Percentiles rank a stretch among this genome's conserved stretches.
phyloP scores from a whole-genome alignment of 805 yeast genomes.

The Schwanniomyces polymorphus region DNA sequence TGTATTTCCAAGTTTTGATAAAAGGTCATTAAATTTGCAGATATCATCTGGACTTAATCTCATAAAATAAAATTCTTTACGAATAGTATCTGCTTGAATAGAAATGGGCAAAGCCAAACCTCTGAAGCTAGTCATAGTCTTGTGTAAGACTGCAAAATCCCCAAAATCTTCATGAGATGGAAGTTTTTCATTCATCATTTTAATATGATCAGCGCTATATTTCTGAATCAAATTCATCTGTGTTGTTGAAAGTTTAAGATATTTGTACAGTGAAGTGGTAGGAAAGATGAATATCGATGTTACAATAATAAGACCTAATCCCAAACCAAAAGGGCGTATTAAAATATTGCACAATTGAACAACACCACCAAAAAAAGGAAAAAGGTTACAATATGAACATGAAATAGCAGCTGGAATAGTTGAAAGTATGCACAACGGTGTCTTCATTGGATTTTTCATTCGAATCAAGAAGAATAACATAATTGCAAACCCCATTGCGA shows the following conservation, averaged over 20 bases:
- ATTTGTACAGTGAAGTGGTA: conserved; percentile 17
- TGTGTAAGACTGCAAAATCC: conserved; percentile 18
- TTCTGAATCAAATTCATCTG: conserved; percentile 12
- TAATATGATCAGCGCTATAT: conserved; percentile 16
- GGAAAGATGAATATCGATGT: conserved; percentile 24
- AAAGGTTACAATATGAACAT: conserved; percentile 22
- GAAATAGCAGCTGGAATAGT: conserved; percentile 20
- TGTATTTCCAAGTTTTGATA: conserved; percentile 20
- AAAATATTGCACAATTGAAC: conserved; percentile 15
- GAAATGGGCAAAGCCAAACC: conserved; percentile 16
- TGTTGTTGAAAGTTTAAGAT: conserved; percentile 10
- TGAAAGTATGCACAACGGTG: conserved; percentile 20
- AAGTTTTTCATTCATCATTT: conserved; percentile 22
- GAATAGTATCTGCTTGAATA: conserved; percentile 13
- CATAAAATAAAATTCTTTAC: conserved; percentile 24
- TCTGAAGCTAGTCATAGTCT: conserved; percentile 18
- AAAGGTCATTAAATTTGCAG: conserved; percentile 20
- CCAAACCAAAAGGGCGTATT: conserved; percentile 22
- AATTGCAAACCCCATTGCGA: conserved; percentile 22
- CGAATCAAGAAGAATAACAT: conserved; percentile 21
- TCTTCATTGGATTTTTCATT: conserved; percentile 15
- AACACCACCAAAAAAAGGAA: conserved; percentile 27
- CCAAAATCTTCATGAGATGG: conserved; percentile 24
- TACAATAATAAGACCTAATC: conserved; percentile 19
- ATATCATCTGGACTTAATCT: conserved; percentile 27